Evolutionary conservation across 2,329 filamentous ascomycete genomes (phyloP).

Genomic region (Curvularia eragrostidis): DNA sequence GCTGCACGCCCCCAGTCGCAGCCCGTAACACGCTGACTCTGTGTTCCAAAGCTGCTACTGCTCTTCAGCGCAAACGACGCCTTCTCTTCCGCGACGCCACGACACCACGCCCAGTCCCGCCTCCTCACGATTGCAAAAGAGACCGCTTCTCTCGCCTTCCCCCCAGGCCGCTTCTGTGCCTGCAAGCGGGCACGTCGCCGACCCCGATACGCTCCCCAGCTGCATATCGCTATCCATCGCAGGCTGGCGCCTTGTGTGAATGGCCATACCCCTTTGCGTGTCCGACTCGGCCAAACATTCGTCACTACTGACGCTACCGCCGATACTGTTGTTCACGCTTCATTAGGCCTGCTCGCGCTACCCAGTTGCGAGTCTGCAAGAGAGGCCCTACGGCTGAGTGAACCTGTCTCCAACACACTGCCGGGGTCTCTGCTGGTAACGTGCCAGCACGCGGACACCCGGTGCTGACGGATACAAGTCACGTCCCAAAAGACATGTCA

Average conservation of each 20-base stretch:
- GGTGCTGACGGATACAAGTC: constrained; percentile 19
- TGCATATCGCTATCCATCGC: neutral
- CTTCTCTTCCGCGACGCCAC: constrained; percentile 21
- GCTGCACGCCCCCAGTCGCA: constrained; percentile 19
- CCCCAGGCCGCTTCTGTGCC: neutral
- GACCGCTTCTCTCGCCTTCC: neutral
- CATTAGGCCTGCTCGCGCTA: neutral
- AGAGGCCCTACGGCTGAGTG: constrained; percentile 12
- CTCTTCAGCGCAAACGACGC: constrained; percentile 8
- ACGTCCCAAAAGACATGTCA: constrained; percentile 47
- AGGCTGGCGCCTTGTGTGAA: neutral
- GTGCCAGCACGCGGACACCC: constrained; percentile 31
- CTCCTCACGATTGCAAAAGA: constrained; percentile 6
- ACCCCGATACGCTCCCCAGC: neutral
- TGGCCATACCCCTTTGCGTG: neutral
- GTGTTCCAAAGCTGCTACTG: constrained; percentile 19
- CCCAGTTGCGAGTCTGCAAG: neutral
- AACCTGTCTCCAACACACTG: constrained; percentile 8
- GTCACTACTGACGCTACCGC: neutral
- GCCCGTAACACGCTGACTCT: constrained; percentile 23
- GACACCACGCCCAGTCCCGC: constrained; percentile 18
- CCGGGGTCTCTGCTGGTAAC: constrained; percentile 42
- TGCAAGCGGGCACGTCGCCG: neutral
- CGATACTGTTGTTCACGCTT: neutral
- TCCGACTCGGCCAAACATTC: neutral